phyloP scores from a whole-genome alignment of 108 stramenopile genomes.

The Pseudonitzschia delicatissima region DNA sequence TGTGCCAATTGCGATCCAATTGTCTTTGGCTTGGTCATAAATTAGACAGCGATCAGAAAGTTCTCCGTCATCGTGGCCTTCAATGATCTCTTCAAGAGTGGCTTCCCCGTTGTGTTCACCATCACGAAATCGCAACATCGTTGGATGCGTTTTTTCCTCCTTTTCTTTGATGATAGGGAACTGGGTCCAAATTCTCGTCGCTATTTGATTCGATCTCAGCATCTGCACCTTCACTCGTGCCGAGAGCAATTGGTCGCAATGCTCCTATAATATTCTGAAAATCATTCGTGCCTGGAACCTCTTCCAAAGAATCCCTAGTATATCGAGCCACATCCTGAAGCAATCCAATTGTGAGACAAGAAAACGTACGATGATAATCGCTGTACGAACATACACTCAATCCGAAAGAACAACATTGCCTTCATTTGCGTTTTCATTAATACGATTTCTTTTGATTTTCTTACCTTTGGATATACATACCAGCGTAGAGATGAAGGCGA shows the following conservation, averaged over 20 bases:
- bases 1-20: constrained; percentile 47
- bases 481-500: constrained; percentile 46
- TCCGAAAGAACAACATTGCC: no score
- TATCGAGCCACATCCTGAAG: constrained; percentile 50
- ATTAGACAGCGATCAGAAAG: constrained; percentile 55
- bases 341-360: no score
- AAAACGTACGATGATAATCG: not conserved
- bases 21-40: constrained; percentile 39
- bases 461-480: constrained; percentile 69
- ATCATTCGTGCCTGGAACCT: constrained; percentile 54
- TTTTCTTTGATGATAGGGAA: not conserved
- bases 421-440: no score
- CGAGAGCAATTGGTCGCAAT: constrained; percentile 37
- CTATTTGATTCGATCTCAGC: not conserved
- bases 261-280: constrained; percentile 45
- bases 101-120: constrained; percentile 75
- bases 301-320: constrained; percentile 44
- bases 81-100: constrained; percentile 56
- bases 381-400: no score
- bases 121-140: constrained; percentile 48
- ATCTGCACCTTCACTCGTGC: not conserved
- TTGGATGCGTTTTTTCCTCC: not conserved
- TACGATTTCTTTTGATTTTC: no score
- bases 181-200: not conserved
- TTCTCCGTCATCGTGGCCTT: constrained; percentile 75